These are phyloP conservation scores for Fusarium chuoi DNA, from an alignment of 2,329 filamentous ascomycete species.

Conservation along the genomic window DNA sequence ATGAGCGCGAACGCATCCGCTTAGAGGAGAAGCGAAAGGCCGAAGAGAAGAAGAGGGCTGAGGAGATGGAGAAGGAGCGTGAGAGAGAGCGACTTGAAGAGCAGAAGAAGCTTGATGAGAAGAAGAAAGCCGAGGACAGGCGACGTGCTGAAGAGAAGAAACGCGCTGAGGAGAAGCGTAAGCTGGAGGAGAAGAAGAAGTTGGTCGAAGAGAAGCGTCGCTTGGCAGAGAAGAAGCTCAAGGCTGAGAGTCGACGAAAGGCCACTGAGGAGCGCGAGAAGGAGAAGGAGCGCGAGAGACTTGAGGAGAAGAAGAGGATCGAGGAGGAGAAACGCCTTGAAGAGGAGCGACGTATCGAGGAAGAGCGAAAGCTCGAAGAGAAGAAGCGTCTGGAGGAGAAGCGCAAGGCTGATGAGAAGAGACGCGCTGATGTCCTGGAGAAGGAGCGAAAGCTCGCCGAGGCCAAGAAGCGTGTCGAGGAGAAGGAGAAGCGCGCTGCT, in stretches of 20 bases:
- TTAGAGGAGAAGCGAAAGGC: constrained; percentile 18
- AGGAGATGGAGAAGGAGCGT: constrained; percentile 19
- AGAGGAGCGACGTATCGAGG: constrained; percentile 4
- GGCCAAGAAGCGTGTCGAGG: constrained; percentile 4
- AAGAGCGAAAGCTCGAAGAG: constrained; percentile 20
- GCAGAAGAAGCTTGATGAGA: neutral
- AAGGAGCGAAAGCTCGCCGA: constrained; percentile 13
- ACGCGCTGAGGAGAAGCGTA: constrained; percentile 7
- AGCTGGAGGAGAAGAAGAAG: constrained; percentile 16
- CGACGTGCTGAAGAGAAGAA: neutral
- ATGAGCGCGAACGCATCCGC: constrained; percentile 10
- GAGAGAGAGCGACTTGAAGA: constrained; percentile 9
- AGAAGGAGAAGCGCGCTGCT: constrained; percentile 18
- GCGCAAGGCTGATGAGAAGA: constrained; percentile 12
- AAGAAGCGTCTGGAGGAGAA: constrained; percentile 11
- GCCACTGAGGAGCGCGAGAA: constrained; percentile 9
- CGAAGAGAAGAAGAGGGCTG: constrained; percentile 1
- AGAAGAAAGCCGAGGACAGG: constrained; percentile 4
- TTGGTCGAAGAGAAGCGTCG: constrained; percentile 13
- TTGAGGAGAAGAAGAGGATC: constrained; percentile 13
- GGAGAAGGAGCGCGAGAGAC: neutral
- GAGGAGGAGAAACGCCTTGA: constrained; percentile 14
- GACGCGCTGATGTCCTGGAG: neutral
- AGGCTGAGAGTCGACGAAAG: constrained; percentile 5
- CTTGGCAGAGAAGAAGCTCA: constrained; percentile 8